Evolutionary conservation across 345 rosid genomes (phyloP), one percentile per base, ranked within the genome.

Genomic region (Arabidopsis arenosa): DNA sequence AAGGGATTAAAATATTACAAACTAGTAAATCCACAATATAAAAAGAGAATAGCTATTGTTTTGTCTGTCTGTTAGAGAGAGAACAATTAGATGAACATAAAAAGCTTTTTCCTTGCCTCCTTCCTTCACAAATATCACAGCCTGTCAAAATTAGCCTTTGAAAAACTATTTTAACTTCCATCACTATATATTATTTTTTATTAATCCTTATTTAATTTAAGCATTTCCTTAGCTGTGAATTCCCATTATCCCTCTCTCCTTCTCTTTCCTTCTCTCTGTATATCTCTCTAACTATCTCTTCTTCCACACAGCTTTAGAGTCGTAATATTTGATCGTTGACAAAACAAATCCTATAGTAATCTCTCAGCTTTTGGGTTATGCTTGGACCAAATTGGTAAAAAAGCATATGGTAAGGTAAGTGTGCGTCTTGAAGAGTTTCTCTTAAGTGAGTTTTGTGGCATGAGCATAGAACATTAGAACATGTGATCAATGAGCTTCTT

Each of bases 71-170:
- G 12, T 60, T 66, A 66, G 58, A 66, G 74, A 72, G 56, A 58
- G 30, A 57, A 64, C 9, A 65, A 57, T 48, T 63, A 64, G 76
- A 77, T 70, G 67, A 48, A 65, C 68, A 78, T 70, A 70, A 58
- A 48, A 71, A 72, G 76, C 86, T 63, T 70, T 77, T 73, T 74
- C 68, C 81, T 72, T 66, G 60, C 76, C 74, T 73, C 77, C 82
- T 78, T 67, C 82, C 81, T 81, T 70, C 75, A 44, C 59, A 71
- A 71, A 71, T 55, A 64, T 77, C 87, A 86, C 97, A 89, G 89
- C 88, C 97, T 92, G 96, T 88, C 93, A 88, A 80, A 70, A 76
- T 79, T 88, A 82, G 76, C 85, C 83, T 83, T 87, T 81, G 69
- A 83, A 79, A 79, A 75, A 84, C 72, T 71, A 80, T 80, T 23